A percentile compares a stretch with the other conserved stretches of the same genome.
Evolutionary conservation across 2,329 filamentous ascomycete species (phyloP).

Genomic region (Clonostachys chloroleuca): DNA sequence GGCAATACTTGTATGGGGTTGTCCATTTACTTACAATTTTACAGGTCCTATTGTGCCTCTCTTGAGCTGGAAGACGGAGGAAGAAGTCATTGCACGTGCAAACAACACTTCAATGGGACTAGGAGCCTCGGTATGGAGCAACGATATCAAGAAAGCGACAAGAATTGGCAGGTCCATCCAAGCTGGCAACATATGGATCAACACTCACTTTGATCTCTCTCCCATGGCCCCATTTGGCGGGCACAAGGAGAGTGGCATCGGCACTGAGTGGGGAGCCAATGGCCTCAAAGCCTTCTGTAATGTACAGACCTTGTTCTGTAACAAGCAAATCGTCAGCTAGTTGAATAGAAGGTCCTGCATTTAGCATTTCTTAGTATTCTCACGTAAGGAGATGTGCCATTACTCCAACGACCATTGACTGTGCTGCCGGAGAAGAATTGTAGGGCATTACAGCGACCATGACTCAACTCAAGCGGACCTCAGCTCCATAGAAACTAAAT

Average conservation of each 20-base stretch:
- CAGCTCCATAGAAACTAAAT: too few species aligned
- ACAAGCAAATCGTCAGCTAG: too few species aligned
- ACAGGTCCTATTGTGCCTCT: conserved; percentile 57
- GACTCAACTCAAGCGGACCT: too few species aligned
- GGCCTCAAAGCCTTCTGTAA: conserved; percentile 4
- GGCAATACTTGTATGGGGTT: too few species aligned
- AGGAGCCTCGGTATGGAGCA: conserved; percentile 53
- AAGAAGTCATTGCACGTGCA: conserved; percentile 51
- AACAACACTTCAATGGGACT: conserved; percentile 49
- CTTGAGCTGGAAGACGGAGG: conserved; percentile 55
- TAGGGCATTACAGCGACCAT: too few species aligned
- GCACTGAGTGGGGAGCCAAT: conserved; percentile 1
- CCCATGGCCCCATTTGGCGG: conserved; percentile 1
- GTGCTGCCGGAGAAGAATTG: too few species aligned
- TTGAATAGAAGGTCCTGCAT: too few species aligned
- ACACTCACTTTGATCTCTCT: conserved; percentile 24
- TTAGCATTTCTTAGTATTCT: too few species aligned
- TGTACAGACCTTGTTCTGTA: not conserved
- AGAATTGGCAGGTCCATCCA: conserved; percentile 49
- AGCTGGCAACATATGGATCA: conserved; percentile 58
- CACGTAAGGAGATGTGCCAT: too few species aligned
- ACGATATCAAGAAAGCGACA: conserved; percentile 43
- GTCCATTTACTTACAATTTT: not conserved
- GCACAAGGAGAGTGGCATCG: not conserved
- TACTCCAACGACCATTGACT: too few species aligned